These are phyloP conservation scores for Agaricus blazei DNA, from an alignment of 768 basidiomycete species.

Conservation along the genomic window DNA sequence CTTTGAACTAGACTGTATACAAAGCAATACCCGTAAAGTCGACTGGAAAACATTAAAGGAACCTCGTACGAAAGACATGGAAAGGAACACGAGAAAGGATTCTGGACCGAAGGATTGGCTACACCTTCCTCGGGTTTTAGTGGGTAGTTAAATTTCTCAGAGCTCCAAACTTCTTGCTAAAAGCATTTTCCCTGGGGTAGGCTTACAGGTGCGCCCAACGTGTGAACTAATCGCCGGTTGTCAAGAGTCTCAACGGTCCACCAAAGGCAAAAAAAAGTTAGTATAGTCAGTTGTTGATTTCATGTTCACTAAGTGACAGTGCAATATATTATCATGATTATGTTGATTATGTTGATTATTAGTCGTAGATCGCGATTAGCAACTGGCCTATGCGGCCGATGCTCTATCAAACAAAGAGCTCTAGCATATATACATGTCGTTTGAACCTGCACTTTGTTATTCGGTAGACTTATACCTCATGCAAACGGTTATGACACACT, in stretches of 20 bases:
- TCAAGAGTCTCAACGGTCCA: neutral
- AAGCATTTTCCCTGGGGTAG: neutral
- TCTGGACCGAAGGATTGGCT: neutral
- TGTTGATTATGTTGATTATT: too few species aligned
- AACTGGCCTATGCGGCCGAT: too few species aligned
- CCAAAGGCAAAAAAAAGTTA: neutral
- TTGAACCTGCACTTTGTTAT: too few species aligned
- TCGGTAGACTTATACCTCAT: too few species aligned
- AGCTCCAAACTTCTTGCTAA: neutral
- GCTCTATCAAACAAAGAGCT: too few species aligned
- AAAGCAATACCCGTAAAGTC: neutral
- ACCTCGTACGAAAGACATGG: neutral
- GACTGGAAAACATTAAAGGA: neutral
- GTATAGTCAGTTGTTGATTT: too few species aligned
- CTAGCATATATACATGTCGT: too few species aligned
- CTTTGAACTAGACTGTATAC: neutral
- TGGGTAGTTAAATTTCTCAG: neutral
- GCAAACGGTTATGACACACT: too few species aligned
- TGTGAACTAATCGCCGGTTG: neutral
- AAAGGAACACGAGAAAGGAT: neutral
- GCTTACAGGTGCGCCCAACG: neutral
- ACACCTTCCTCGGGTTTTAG: neutral
- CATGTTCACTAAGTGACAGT: too few species aligned
- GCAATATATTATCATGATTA: too few species aligned
- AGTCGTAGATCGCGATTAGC: too few species aligned